Evolutionary conservation across 371 early-diverging fungal species (phyloP).

Genomic region (Saksenaea oblongispora): DNA sequence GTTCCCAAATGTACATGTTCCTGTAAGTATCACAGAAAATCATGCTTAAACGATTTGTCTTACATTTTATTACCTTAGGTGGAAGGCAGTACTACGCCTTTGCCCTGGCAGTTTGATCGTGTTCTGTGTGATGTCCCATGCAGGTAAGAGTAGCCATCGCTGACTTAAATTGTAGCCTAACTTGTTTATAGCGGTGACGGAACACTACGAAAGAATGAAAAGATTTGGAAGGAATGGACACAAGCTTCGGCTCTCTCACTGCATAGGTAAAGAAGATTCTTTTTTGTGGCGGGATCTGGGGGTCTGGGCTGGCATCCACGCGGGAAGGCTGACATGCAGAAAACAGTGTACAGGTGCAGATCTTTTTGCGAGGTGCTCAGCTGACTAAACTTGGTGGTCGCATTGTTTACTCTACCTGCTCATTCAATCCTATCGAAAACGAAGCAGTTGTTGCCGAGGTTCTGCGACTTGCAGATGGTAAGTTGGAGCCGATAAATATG

Average conservation of each 20-base stretch:
- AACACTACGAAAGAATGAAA: constrained; percentile 96
- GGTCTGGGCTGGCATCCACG: neutral
- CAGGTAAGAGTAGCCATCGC: constrained; percentile 30
- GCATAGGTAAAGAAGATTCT: constrained; percentile 59
- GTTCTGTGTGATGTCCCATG: constrained; percentile 99
- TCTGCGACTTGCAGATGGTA: constrained; percentile 63
- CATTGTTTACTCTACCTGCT: constrained; percentile 99
- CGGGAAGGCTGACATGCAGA: neutral
- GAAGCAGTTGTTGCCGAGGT: constrained; percentile 94
- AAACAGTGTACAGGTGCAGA: constrained; percentile 77
- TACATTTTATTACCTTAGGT: neutral
- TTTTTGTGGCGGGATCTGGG: neutral
- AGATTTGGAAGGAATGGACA: constrained; percentile 90
- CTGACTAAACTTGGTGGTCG: constrained; percentile 92
- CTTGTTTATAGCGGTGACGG: constrained; percentile 89
- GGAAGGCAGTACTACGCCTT: neutral
- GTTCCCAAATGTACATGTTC: constrained; percentile 81
- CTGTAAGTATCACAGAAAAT: constrained; percentile 9
- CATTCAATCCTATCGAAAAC: constrained; percentile 97
- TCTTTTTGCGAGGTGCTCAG: constrained; percentile 88
- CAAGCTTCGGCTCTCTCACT: constrained; percentile 75
- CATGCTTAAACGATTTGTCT: neutral
- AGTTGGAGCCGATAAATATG: neutral
- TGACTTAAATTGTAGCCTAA: neutral
- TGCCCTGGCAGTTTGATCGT: constrained; percentile 84